Evolutionary conservation across 2,329 filamentous ascomycete genomes (phyloP).

Genomic region (Talaromyces funiculosus): DNA sequence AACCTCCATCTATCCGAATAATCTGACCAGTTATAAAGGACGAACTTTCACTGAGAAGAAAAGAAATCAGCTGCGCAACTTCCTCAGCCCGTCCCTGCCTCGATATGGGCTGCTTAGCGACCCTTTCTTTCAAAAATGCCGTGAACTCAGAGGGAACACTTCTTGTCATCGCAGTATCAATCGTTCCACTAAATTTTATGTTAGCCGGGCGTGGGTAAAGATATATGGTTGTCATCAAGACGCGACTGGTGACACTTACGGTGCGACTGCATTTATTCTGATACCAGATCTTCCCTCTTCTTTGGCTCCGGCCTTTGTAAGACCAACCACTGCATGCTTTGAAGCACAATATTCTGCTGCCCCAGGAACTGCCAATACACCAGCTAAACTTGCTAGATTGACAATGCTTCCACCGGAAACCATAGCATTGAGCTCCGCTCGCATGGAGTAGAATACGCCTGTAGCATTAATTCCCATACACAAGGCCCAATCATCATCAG

Average conservation of each 20-base stretch:
- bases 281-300: conserved; percentile 31
- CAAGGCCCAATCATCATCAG: neutral
- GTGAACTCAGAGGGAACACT: too few species aligned
- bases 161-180: neutral
- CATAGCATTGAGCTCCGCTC: neutral
- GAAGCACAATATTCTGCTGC: conserved; percentile 28
- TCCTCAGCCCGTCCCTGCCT: neutral
- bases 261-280: conserved; percentile 40
- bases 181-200: neutral
- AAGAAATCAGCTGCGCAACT: neutral
- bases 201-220: neutral
- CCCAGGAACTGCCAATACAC: neutral
- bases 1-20: conserved; percentile 57
- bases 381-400: neutral
- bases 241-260: too few species aligned
- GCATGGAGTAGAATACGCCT: neutral
- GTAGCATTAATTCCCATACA: neutral
- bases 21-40: neutral
- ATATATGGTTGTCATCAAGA: neutral
- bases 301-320: conserved; percentile 35
- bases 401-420: neutral
- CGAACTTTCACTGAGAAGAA: neutral
- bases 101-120: neutral
- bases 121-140: too few species aligned
- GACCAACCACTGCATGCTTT: conserved; percentile 30